Base-by-base conservation (phyloP, 2,329 filamentous ascomycete genomes). In the Nigrospora osmanthi region DNA sequence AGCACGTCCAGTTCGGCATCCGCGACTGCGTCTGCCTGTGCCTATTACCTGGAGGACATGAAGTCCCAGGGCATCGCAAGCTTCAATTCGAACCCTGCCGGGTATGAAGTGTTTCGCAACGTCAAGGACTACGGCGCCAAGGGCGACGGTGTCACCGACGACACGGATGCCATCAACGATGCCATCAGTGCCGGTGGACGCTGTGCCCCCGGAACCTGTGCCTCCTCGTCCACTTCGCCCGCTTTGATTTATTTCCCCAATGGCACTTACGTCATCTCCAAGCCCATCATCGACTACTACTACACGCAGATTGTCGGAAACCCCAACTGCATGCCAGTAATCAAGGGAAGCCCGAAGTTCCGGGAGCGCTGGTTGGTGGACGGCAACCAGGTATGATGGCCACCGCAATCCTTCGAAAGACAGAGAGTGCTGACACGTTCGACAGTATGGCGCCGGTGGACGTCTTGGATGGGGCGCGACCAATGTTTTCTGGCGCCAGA, bases 241-340 rank as follows among this genome's bases (percentile, higher is more conserved):
- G 58, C 57, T 7, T 42, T 58, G 16, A 55, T 66, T 36, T 66
- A 65, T 54, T 65, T 65, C 52, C 63, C 63, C 1, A 51, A 54
- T 10, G 60, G 83, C 52, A 89, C 83, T 3, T 93, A 91, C 57
- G 56, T 83, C 6, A 80, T 91, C 49, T 84, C 78, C 42, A 73
- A 70, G 50, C 84, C 87, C 6, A 80, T 93, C 48, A 65, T 86
- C 36, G 80, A 85, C 58, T 81, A 83, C 64, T 93, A 90, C 67
- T 88, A 89, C 60, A 89, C 87, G 1, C 83, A 88, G 61, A 73
- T 93, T 12, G 56, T 67, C 6, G 66, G 69, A 16, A 66, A 68
- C 48, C 67, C 66, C 38, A 53, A 63, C 31, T 52, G 66, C 52
- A 48, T 71, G 61, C 58, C 85, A 6, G 69, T 72, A 3, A 69